Conservation (phyloP, 192 early-diverging fungal species). For the Mortierella antarctica region DNA sequence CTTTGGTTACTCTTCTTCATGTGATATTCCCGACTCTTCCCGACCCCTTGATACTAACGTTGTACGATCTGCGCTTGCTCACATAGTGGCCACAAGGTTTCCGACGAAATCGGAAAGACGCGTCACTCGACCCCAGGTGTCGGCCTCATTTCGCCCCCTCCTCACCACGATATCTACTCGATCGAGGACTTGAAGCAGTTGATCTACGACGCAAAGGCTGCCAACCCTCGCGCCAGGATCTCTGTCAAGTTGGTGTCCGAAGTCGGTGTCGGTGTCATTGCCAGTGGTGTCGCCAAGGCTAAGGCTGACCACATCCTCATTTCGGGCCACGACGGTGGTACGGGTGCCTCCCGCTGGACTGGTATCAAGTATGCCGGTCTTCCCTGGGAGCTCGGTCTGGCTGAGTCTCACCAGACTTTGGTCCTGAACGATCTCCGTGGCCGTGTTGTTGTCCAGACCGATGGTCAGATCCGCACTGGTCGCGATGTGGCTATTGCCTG, state of each 20-base stretch:
- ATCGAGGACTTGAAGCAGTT: constrained; percentile 99
- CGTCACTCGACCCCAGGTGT: constrained; percentile 96
- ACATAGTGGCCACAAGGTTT: constrained; percentile 77
- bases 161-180: constrained; percentile 99
- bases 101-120: constrained; percentile 82
- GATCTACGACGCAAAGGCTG: constrained; percentile 97
- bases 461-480: constrained; percentile 98
- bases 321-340: constrained; percentile 98
- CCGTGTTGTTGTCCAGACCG: constrained; percentile 95
- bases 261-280: constrained; percentile 97
- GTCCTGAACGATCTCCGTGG: constrained; percentile 97
- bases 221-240: constrained; percentile 91
- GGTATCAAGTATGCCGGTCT: constrained; percentile 99
- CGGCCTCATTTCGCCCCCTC: constrained; percentile 96
- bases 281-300: constrained; percentile 97
- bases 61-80: constrained; percentile 9
- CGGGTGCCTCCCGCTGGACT: constrained; percentile 96
- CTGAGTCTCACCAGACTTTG: constrained; percentile 99
- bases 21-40: constrained; percentile 30
- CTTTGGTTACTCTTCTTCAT: constrained; percentile 5
- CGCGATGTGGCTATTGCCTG: constrained; percentile 97
- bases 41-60: constrained; percentile 5
- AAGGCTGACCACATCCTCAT: constrained; percentile 96
- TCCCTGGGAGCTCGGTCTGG: constrained; percentile 98
- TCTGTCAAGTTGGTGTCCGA: constrained; percentile 98